These are phyloP conservation scores for Brettanomyces custersianus DNA, from an alignment of 805 yeast genomes.

Conservation along the genomic window DNA sequence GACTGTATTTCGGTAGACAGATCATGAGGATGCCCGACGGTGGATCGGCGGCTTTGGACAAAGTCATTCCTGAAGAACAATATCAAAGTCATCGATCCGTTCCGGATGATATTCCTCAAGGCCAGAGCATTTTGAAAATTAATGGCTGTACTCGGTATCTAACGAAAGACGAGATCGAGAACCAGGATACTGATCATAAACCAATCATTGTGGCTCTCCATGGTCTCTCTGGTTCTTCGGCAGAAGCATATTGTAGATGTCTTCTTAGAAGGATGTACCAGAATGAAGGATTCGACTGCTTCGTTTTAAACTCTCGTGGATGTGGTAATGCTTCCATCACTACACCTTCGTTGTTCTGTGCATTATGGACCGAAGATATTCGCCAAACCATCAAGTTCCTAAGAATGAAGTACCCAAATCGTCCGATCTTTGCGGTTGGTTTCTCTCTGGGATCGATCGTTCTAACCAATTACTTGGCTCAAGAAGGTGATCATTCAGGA, in stretches of 20 bases:
- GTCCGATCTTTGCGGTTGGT: constrained; percentile 64
- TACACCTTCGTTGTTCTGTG: constrained; percentile 62
- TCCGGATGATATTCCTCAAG: constrained; percentile 24
- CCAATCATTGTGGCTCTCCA: constrained; percentile 64
- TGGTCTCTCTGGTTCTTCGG: constrained; percentile 83
- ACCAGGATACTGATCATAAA: constrained; percentile 23
- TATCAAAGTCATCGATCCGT: constrained; percentile 10
- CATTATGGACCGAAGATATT: constrained; percentile 64
- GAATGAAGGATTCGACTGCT: constrained; percentile 44
- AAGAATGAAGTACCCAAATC: constrained; percentile 43
- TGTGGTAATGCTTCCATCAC: constrained; percentile 65
- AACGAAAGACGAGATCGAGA: constrained; percentile 34
- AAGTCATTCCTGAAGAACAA: constrained; percentile 39
- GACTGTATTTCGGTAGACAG: constrained; percentile 68
- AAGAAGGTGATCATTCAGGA: constrained; percentile 39
- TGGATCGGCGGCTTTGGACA: constrained; percentile 69
- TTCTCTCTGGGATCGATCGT: constrained; percentile 74
- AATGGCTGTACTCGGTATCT: constrained; percentile 46
- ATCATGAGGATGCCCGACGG: constrained; percentile 51
- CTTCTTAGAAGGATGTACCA: constrained; percentile 32
- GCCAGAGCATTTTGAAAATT: constrained; percentile 25
- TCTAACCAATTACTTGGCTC: constrained; percentile 64
- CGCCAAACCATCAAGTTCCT: constrained; percentile 45
- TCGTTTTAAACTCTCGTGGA: constrained; percentile 68
- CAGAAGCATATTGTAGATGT: constrained; percentile 65